Percentiles rank a stretch among this genome's conserved stretches.
These are phyloP conservation scores for Chenopodium formosanum DNA, from an alignment of 148 eudicot species.

Conservation along the genomic window DNA sequence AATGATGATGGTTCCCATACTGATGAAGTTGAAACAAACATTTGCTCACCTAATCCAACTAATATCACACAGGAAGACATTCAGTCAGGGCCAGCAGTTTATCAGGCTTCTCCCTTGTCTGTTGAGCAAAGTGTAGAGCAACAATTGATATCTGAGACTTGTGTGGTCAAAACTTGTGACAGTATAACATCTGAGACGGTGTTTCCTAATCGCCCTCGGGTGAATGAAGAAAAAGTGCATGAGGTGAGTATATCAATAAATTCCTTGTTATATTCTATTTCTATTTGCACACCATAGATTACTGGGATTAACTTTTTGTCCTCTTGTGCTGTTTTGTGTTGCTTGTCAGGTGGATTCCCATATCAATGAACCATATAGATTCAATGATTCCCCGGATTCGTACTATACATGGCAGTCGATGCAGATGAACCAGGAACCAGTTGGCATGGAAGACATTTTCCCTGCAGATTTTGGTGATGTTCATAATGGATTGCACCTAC, in stretches of 20 bases:
- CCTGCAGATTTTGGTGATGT: slow-evolving; percentile 29
- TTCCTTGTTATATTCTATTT: background rate
- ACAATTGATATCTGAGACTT: slow-evolving; percentile 30
- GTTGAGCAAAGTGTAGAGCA: slow-evolving; percentile 32
- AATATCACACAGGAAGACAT: slow-evolving; percentile 45
- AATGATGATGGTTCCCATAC: slow-evolving; percentile 45
- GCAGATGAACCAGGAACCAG: slow-evolving; percentile 38
- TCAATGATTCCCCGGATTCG: slow-evolving; percentile 30
- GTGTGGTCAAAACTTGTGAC: slow-evolving; percentile 31
- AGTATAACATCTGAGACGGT: slow-evolving; percentile 33
- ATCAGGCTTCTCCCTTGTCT: slow-evolving; percentile 38
- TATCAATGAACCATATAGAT: slow-evolving; percentile 35
- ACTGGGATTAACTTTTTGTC: background rate
- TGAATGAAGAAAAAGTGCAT: slow-evolving; percentile 28
- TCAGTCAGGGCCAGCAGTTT: slow-evolving; percentile 36
- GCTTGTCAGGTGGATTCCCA: slow-evolving; percentile 52
- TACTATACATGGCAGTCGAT: slow-evolving; percentile 41
- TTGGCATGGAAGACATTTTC: slow-evolving; percentile 19
- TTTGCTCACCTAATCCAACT: slow-evolving; percentile 40
- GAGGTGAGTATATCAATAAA: slow-evolving; percentile 37
- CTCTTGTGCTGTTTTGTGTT: background rate
- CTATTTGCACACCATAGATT: background rate
- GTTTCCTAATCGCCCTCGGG: slow-evolving; percentile 31
- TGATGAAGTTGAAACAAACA: slow-evolving; percentile 50
- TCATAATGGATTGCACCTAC: slow-evolving; percentile 34